Base-by-base conservation (phyloP, 2,329 filamentous ascomycete genomes). In the Monosporascus sp. region DNA sequence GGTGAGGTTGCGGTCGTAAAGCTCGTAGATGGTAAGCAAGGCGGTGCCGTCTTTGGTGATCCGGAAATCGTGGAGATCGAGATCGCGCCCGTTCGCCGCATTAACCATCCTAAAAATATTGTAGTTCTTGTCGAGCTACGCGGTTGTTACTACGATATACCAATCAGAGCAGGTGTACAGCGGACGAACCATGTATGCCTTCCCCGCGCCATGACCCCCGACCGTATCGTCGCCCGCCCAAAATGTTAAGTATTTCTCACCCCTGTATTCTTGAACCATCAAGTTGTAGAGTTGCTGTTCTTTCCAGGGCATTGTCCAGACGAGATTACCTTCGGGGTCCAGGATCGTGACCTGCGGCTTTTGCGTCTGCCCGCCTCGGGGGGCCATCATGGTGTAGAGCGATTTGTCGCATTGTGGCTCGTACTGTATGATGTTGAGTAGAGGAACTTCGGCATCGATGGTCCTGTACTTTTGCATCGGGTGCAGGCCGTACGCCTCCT, bases 151-250 rank as follows among this genome's bases (percentile, higher is more conserved):
- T 3, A 52, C 31, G 28, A 7, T 7, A 37, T 8, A 20, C 28
- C 20, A 28, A 24, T 38, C 7, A 17, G 5, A 17, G 9, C 17
- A 11, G 51, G 45, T 64, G 9, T 11, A 35, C 31, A 35, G 31
- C 60, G 35, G 46, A 51, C 65, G 55, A 59, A 73, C 74, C 76
- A 80, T 75, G 53, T 75, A 72, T 55, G 76, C 74, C 51, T 65
- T 64, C 14, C 76, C 77, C 37, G 71, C 68, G 2, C 77, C 76
- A 60, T 78, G 73, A 2, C 74, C 76, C 2, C 70, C 70, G n/a
- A 73, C 70, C 35, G 73, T 69, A 57, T 75, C 71, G 17, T 74
- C 63, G 11, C 76, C 76, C n/a, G 72, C 68, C 75, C 76, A 78
- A 57, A 78, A 78, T 0, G 74, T 77, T 49, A 79, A 60, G 62